Evolutionary conservation across 306 rosid species (phyloP), one percentile per base, ranked within the genome.

Genomic region (Vigna radiata): DNA sequence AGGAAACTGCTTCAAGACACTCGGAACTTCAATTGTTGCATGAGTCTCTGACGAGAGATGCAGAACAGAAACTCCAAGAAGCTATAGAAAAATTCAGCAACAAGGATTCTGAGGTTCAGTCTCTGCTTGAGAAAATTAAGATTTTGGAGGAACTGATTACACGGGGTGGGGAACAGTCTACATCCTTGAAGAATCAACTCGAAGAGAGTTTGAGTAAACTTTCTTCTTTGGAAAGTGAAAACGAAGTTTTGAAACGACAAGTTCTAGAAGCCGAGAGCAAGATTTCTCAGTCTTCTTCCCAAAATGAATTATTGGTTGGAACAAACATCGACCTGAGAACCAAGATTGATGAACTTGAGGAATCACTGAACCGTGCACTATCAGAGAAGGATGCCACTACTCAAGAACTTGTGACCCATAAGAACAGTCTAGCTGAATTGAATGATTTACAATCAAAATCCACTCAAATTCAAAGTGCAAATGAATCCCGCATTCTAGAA

Each of bases 291-390:
- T 83, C 84, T 21, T 77, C 78, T 59, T 85, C 93, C n/a, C 93
- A 92, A 60, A 92, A 91, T 12, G 93, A 96, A 75, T 73, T 91
- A 71, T 83, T 96, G 79, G 88, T 87, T n/a, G 92, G 78, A 73
- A 92, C 90, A 60, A 92, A 92, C 83, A 50, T 60, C 84, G 97
- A 96, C 68, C 88, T 96, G 76, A 90, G 87, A 83, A 79, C 83
- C 81, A 92, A 85, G 91, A 78, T 92, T 78, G 92, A 86, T 68
- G 97, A 95, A 79, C 93, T 95, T 74, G 90, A 88, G 73, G 97
- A 89, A 71, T 77, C 84, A 27, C 47, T 95, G 73, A 86, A 85
- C 74, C 75, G 84, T 73, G 77, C 87, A 79, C 62, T 79, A 77
- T 86, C 89, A 4, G 97, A 92, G 83, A 95, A 87, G 82, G 96